Base-by-base conservation (phyloP, 129 eudicot genomes). In the Gnaphalium uliginosum region DNA sequence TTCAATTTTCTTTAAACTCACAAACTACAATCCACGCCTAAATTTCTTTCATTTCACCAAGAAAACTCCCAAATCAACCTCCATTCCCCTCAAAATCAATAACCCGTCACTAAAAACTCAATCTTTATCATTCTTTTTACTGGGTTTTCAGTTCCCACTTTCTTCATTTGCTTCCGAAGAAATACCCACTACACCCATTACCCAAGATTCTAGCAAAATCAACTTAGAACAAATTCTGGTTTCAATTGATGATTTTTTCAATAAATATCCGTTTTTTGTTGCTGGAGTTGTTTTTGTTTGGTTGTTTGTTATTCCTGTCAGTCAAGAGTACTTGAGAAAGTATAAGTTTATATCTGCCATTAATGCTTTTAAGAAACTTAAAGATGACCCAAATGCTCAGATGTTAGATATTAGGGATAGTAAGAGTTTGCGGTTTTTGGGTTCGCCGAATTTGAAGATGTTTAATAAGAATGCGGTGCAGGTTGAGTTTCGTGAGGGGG, bases 351-450 rank as follows among this genome's bases (percentile, higher is more conserved):
- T 94, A 1, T 86, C 97, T 5, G 93, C 97, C 78, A 72, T 90
- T 79, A 71, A 90, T 83, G 97, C 92, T 24, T 94, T 94, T 69
- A 76, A 83, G 78, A 94, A 89, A 86, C 89, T 94, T 63, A 72
- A 84, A 76, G 92, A 87, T 58, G 99, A 94, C 77, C 89, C 92
- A 6, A 77, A 63, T 85, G 81, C 69, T 50, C 92, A 87, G 85
- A 83, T 94, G 61, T 41, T 94, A 17, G 98, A 94, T 86, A 90
- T 94, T 17, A 91, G 97, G 91, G 97, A 86, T 29, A 67, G 65
- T 5, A 87, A 84, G 85, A 90, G 90, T 48, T 11, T 89, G 71
- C 65, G 79, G 66, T 57, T 71, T 76, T 24, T 91, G 78, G 74
- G 74, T 77, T 89, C 98, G 27, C 98, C 98, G 25, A 89, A 79